A percentile compares a stretch with the other conserved stretches of the same genome.
phyloP scores from a whole-genome alignment of 2,329 filamentous ascomycete genomes.

The Metarhizium sp. region DNA sequence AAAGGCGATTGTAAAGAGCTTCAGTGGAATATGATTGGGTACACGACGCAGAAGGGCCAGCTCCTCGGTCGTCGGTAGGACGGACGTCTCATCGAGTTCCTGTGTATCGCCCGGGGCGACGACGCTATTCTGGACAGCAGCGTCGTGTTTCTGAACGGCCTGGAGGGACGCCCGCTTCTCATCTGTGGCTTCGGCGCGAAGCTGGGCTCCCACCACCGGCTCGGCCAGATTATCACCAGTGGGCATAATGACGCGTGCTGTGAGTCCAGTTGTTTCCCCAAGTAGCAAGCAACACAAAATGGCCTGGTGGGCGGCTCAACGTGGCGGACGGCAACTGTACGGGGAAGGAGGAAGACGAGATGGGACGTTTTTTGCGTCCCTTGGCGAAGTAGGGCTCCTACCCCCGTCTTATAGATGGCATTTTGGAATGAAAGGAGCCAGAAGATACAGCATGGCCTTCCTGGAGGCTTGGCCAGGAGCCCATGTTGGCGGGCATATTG shows the following conservation, averaged over 20 bases:
- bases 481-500: too few relatives aligned
- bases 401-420: too few relatives aligned
- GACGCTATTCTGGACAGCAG: neutral
- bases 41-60: slow-evolving; percentile 50
- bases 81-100: neutral
- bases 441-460: too few relatives aligned
- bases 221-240: slow-evolving; percentile 53
- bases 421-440: too few relatives aligned
- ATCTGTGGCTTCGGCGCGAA: slow-evolving; percentile 53
- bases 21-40: slow-evolving; percentile 54
- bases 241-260: slow-evolving; percentile 24
- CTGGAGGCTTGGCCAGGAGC: too few relatives aligned
- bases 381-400: too few relatives aligned
- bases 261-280: neutral
- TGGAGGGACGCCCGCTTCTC: neutral
- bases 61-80: slow-evolving; percentile 51
- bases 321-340: too few relatives aligned
- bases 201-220: slow-evolving; percentile 27
- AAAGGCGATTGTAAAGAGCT: slow-evolving; percentile 60
- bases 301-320: too few relatives aligned
- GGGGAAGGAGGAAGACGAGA: too few relatives aligned
- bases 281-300: too few relatives aligned
- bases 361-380: too few relatives aligned
- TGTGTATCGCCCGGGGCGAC: neutral
- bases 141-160: neutral